Conservation (phyloP, 225 moss, liverwort and hornwort species). For the Antitrichia curtipendula region DNA sequence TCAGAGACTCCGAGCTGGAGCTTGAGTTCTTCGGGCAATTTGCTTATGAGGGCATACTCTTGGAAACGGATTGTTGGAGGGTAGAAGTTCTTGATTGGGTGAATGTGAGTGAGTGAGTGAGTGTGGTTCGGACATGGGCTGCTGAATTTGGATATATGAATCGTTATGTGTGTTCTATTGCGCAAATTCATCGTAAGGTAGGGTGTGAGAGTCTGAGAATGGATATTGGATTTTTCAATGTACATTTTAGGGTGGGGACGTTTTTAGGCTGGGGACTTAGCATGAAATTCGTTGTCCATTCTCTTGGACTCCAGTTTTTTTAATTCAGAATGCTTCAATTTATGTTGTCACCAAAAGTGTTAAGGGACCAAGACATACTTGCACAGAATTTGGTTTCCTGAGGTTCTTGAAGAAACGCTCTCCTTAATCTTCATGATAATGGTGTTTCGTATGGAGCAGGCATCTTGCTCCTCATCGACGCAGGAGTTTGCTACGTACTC, state of each 20-base stretch:
- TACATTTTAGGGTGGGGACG: background rate
- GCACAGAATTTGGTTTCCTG: background rate
- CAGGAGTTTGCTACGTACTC: constrained; percentile 1
- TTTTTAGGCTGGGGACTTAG: background rate
- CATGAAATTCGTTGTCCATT: background rate
- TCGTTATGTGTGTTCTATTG: background rate
- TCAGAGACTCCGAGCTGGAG: background rate
- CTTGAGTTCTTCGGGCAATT: background rate
- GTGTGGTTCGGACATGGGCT: background rate
- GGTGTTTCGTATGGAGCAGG: constrained; percentile 1
- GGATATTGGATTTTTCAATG: background rate
- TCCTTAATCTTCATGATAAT: background rate
- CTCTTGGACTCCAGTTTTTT: background rate
- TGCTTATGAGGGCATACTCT: background rate
- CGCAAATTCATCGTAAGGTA: background rate
- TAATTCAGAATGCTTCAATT: background rate
- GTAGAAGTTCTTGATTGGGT: background rate
- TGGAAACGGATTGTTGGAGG: background rate
- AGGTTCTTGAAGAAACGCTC: background rate
- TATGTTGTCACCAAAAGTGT: background rate
- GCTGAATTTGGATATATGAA: background rate
- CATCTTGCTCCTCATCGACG: constrained; percentile 11
- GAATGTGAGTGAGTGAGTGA: background rate
- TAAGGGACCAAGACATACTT: background rate
- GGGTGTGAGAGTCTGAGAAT: background rate